Conservation (phyloP, 2,329 filamentous ascomycete species). For the Exophiala mesophila region DNA sequence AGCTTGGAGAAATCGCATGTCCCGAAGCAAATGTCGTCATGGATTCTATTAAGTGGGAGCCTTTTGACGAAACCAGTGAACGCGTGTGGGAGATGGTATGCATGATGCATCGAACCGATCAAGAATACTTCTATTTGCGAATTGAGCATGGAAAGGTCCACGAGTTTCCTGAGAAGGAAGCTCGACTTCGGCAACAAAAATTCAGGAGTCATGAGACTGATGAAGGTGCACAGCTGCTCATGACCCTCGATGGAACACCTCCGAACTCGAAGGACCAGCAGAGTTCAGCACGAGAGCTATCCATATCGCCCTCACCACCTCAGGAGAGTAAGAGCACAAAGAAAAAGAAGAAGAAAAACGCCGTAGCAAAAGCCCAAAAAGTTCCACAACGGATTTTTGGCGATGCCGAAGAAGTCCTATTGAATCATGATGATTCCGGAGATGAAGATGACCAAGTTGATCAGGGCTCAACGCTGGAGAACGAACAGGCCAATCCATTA, state of each 20-base stretch:
- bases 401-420: neutral
- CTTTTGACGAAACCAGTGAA: neutral
- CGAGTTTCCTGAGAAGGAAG: neutral
- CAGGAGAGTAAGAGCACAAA: neutral
- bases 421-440: neutral
- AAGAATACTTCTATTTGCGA: neutral
- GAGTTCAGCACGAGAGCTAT: neutral
- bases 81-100: neutral
- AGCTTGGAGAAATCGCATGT: neutral
- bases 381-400: neutral
- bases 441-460: neutral
- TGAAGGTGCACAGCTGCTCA: neutral
- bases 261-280: neutral
- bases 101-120: neutral
- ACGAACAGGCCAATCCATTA: no score
- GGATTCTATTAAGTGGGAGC: neutral
- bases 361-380: neutral
- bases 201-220: no score
- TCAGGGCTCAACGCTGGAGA: no score
- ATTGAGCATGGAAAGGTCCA: neutral
- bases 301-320: neutral
- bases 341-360: constrained; percentile 1
- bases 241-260: neutral
- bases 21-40: neutral
- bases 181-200: no score